Evolutionary conservation across 1,139 yeast genomes (phyloP).

Genomic region (Scheffersomyces cryptocercus): DNA sequence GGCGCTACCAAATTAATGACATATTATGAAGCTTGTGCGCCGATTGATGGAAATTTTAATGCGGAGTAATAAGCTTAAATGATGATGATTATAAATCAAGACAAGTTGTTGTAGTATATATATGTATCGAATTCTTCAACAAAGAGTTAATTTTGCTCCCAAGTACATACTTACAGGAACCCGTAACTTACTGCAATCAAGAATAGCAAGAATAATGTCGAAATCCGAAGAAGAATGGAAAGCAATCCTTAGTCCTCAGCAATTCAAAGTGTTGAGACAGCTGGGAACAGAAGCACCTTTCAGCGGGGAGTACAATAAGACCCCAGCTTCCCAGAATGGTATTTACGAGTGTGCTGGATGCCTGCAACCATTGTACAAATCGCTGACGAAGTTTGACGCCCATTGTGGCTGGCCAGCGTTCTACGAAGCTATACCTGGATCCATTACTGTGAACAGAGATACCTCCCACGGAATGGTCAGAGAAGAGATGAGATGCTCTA

Average conservation of each 20-base stretch:
- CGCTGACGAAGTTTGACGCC: constrained; percentile 79
- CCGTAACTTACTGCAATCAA: not conserved
- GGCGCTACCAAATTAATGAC: no score
- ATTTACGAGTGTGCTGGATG: constrained; percentile 86
- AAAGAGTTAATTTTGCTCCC: no score
- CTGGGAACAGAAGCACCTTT: constrained; percentile 85
- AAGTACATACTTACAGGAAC: no score
- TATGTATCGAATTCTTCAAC: no score
- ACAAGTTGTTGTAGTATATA: no score
- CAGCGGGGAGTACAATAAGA: constrained; percentile 66
- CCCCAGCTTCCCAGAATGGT: constrained; percentile 51
- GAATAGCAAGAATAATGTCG: constrained; percentile 8
- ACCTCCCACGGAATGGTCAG: constrained; percentile 70
- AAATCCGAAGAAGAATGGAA: constrained; percentile 76
- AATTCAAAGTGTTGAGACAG: constrained; percentile 74
- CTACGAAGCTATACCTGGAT: constrained; percentile 83
- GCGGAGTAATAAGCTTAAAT: no score
- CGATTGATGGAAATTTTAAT: no score
- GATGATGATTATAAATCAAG: no score
- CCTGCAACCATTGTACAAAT: constrained; percentile 71
- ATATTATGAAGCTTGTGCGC: no score
- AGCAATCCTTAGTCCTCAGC: constrained; percentile 74
- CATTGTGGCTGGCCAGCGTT: constrained; percentile 99
- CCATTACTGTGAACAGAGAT: constrained; percentile 66
- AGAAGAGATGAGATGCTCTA: constrained; percentile 82